These are phyloP conservation scores for Combretum micranthum DNA, from an alignment of 345 rosid species.

Conservation along the genomic window DNA sequence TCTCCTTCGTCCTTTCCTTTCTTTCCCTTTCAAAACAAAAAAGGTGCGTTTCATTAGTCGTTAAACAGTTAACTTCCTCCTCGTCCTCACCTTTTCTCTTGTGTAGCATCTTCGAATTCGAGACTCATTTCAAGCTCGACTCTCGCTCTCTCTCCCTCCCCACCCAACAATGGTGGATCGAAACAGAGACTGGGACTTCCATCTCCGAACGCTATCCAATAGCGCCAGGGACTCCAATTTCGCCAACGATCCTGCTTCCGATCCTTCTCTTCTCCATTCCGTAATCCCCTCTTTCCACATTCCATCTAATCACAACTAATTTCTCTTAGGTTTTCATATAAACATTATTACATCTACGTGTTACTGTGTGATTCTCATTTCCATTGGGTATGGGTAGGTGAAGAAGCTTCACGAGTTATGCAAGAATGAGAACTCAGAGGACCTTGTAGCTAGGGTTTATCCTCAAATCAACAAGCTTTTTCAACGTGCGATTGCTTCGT, in stretches of 20 bases:
- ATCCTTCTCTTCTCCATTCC: slow-evolving; percentile 67
- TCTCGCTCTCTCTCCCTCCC: too few relatives aligned
- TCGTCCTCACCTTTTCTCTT: too few relatives aligned
- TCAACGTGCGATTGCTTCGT: slow-evolving; percentile 77
- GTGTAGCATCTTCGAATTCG: neutral
- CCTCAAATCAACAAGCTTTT: slow-evolving; percentile 76
- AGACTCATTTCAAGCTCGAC: neutral
- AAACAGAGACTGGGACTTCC: slow-evolving; percentile 64
- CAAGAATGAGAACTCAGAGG: slow-evolving; percentile 62
- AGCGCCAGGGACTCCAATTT: slow-evolving; percentile 64
- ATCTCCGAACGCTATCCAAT: slow-evolving; percentile 61
- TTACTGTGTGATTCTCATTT: neutral
- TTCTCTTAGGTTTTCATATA: neutral
- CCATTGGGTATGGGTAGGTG: slow-evolving; percentile 33
- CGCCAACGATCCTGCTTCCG: slow-evolving; percentile 73
- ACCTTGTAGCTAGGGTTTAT: slow-evolving; percentile 79
- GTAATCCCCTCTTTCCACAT: slow-evolving; percentile 23
- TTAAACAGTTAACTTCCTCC: too few relatives aligned
- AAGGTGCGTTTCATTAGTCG: too few relatives aligned
- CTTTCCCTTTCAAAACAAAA: too few relatives aligned
- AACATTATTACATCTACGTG: neutral
- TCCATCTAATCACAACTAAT: neutral
- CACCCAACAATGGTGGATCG: slow-evolving; percentile 39
- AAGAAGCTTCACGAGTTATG: slow-evolving; percentile 70
- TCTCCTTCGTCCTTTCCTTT: too few relatives aligned